Percentiles rank a stretch among this genome's conserved stretches.
These are phyloP conservation scores for Fusarium ramigenum DNA, from an alignment of 2,329 filamentous ascomycete genomes.

Conservation along the genomic window DNA sequence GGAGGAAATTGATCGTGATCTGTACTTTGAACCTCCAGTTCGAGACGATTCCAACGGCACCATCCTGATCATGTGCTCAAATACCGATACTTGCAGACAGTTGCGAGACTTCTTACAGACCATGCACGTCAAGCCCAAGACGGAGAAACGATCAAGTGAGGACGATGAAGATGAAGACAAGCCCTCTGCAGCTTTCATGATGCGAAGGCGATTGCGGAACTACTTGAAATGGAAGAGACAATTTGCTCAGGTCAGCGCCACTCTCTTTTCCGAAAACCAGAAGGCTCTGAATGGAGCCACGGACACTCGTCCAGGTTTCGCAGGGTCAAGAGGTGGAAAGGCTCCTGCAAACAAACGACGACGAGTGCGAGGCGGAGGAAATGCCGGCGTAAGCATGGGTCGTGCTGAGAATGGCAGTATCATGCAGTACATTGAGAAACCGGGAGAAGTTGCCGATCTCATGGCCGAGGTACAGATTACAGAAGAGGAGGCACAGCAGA, in stretches of 20 bases:
- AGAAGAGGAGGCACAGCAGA: slow-evolving; percentile 78
- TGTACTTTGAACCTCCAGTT: slow-evolving; percentile 81
- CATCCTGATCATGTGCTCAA: slow-evolving; percentile 94
- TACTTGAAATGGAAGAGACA: slow-evolving; percentile 93
- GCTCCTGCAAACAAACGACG: slow-evolving; percentile 87
- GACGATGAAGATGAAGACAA: slow-evolving; percentile 63
- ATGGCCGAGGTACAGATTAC: slow-evolving; percentile 86
- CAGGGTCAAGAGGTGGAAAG: slow-evolving; percentile 62
- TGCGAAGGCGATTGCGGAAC: slow-evolving; percentile 85
- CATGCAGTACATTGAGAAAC: slow-evolving; percentile 81
- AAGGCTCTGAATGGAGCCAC: slow-evolving; percentile 75
- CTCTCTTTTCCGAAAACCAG: slow-evolving; percentile 82
- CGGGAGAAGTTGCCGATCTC: slow-evolving; percentile 81
- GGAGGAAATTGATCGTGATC: slow-evolving; percentile 90
- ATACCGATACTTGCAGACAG: slow-evolving; percentile 85
- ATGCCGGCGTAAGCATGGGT: slow-evolving; percentile 63
- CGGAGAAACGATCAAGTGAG: slow-evolving; percentile 55
- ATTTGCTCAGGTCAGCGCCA: slow-evolving; percentile 84
- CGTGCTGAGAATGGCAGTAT: slow-evolving; percentile 79
- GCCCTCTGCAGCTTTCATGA: slow-evolving; percentile 85
- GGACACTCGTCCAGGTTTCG: slow-evolving; percentile 60
- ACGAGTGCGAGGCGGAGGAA: slow-evolving; percentile 81
- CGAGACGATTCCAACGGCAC: slow-evolving; percentile 89
- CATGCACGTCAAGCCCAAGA: slow-evolving; percentile 77
- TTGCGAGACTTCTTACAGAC: slow-evolving; percentile 90